These are phyloP conservation scores for Naganishia vishniacii DNA, from an alignment of 768 basidiomycete genomes.

Conservation along the genomic window DNA sequence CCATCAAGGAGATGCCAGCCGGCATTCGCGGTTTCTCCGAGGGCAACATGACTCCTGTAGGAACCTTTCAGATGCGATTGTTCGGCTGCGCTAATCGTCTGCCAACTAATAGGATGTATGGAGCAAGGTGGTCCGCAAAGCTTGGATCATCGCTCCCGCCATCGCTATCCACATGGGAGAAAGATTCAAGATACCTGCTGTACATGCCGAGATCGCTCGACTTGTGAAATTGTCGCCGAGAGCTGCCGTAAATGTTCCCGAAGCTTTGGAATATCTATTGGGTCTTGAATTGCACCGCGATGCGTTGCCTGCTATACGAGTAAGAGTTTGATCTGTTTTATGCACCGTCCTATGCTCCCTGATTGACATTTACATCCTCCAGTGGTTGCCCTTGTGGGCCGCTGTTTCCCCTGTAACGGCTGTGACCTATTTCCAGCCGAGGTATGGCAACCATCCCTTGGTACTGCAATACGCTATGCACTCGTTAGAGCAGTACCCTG, in stretches of 20 bases:
- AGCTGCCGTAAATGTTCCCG: slow-evolving; percentile 67
- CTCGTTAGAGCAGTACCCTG: slow-evolving; percentile 87
- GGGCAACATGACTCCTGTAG: slow-evolving; percentile 61
- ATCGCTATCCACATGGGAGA: slow-evolving; percentile 79
- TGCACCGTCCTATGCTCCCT: too few relatives aligned
- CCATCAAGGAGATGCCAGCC: slow-evolving; percentile 44
- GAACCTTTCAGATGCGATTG: slow-evolving; percentile 28
- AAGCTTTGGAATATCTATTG: slow-evolving; percentile 72
- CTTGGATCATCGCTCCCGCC: slow-evolving; percentile 78
- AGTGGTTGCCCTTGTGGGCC: slow-evolving; percentile 85
- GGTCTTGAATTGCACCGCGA: slow-evolving; percentile 63
- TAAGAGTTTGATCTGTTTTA: too few relatives aligned
- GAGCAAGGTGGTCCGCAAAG: slow-evolving; percentile 62
- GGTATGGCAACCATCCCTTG: slow-evolving; percentile 74
- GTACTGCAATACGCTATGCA: slow-evolving; percentile 93
- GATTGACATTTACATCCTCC: slow-evolving; percentile 1
- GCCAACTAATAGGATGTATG: slow-evolving; percentile 52
- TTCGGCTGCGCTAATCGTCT: not conserved
- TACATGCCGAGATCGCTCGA: slow-evolving; percentile 67
- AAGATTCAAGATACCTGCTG: slow-evolving; percentile 67
- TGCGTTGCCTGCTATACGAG: slow-evolving; percentile 68
- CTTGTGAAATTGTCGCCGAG: slow-evolving; percentile 68
- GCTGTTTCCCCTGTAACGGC: slow-evolving; percentile 63
- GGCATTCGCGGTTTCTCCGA: slow-evolving; percentile 45
- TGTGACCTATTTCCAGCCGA: slow-evolving; percentile 68